Evolutionary conservation across 768 basidiomycete genomes (phyloP).

Genomic region (Saitozyma sp.): DNA sequence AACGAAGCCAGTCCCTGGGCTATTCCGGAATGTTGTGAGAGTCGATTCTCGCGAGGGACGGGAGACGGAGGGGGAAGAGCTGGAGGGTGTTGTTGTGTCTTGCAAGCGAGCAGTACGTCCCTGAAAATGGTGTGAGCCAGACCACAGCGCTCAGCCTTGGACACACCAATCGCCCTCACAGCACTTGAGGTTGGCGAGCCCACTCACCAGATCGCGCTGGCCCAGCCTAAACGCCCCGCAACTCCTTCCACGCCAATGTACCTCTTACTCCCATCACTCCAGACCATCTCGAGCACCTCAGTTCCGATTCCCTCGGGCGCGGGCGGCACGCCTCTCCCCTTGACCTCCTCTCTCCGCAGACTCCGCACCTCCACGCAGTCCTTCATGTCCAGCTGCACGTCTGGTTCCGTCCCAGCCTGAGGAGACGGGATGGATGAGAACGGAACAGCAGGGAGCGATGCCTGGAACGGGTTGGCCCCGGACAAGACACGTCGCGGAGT

Average conservation of each 20-base stretch:
- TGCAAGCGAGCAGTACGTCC: slow-evolving; percentile 45
- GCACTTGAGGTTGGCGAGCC: neutral
- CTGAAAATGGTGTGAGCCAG: slow-evolving; percentile 6
- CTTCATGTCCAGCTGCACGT: slow-evolving; percentile 43
- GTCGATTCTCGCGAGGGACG: slow-evolving; percentile 1
- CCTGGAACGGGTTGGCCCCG: slow-evolving; percentile 13
- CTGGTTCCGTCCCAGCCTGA: slow-evolving; percentile 16
- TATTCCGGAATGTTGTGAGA: too few species aligned
- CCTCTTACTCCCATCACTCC: slow-evolving; percentile 39
- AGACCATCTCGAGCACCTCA: slow-evolving; percentile 46
- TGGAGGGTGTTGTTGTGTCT: slow-evolving; percentile 23
- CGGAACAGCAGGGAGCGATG: slow-evolving; percentile 18
- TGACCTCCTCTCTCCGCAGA: slow-evolving; percentile 42
- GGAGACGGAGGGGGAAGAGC: slow-evolving; percentile 43
- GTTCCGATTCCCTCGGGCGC: slow-evolving; percentile 42
- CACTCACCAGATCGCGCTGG: slow-evolving; percentile 47
- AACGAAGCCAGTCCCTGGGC: too few species aligned
- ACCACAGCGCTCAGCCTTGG: neutral
- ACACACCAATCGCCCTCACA: neutral
- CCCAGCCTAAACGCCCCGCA: slow-evolving; percentile 43
- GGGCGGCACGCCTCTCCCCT: slow-evolving; percentile 36
- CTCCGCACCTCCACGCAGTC: slow-evolving; percentile 47
- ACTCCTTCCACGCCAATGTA: slow-evolving; percentile 47
- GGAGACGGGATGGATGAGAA: slow-evolving; percentile 33
- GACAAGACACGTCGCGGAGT: slow-evolving; percentile 35